Evolutionary conservation across 768 basidiomycete genomes (phyloP).

Genomic region (Phaeotremella skinneri): DNA sequence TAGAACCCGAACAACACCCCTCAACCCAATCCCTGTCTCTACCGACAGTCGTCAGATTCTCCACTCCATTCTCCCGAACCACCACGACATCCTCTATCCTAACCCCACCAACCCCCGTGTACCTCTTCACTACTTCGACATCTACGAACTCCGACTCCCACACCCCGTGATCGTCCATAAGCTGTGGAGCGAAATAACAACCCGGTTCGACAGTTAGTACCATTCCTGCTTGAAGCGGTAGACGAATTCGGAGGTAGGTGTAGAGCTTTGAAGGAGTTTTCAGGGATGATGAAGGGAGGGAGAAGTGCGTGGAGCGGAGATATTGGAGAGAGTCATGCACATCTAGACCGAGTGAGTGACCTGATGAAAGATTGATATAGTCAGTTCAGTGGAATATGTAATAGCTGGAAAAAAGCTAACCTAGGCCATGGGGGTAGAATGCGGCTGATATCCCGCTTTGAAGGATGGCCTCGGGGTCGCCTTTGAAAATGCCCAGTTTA

Average conservation of each 20-base stretch:
- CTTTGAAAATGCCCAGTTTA: constrained; percentile 77
- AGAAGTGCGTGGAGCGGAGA: constrained; percentile 56
- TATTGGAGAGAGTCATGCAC: constrained; percentile 90
- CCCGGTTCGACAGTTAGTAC: constrained; percentile 89
- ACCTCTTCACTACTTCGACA: constrained; percentile 65
- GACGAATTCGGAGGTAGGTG: constrained; percentile 71
- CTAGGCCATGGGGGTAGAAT: constrained; percentile 88
- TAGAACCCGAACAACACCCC: constrained; percentile 67
- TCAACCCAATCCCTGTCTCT: constrained; percentile 84
- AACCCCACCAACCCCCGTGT: constrained; percentile 83
- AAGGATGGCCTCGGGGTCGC: constrained; percentile 60
- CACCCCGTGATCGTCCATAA: constrained; percentile 52
- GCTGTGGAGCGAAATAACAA: constrained; percentile 75
- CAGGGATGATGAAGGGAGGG: constrained; percentile 39
- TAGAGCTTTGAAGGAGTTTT: constrained; percentile 66
- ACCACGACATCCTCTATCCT: constrained; percentile 89
- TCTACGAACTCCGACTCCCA: constrained; percentile 60
- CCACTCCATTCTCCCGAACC: constrained; percentile 68
- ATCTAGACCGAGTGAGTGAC: constrained; percentile 88
- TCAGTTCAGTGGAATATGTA: not conserved
- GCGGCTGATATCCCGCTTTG: constrained; percentile 72
- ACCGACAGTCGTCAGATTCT: constrained; percentile 80
- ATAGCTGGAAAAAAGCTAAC: constrained; percentile 24
- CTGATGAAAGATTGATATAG: constrained; percentile 51
- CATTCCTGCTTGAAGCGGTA: constrained; percentile 73